phyloP scores from a whole-genome alignment of 345 rosid species.

The Trapa incisa region DNA sequence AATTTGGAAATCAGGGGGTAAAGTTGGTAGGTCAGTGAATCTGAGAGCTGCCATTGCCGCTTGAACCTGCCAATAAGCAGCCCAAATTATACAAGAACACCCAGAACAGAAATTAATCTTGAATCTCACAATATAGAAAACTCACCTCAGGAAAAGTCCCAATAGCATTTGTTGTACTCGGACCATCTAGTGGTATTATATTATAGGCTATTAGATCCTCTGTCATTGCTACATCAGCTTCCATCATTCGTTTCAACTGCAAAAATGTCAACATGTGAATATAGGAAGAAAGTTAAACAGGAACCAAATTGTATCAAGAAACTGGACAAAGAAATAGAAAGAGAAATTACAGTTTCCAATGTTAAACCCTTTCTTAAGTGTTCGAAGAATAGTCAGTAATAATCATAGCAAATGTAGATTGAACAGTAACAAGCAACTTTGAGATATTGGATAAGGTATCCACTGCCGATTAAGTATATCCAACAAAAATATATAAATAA shows the following conservation, averaged over 20 bases:
- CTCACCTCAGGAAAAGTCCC: slow-evolving; percentile 67
- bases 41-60: slow-evolving; percentile 67
- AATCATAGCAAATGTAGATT: not conserved
- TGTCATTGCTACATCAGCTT: slow-evolving; percentile 86
- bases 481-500: not conserved
- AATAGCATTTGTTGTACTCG: slow-evolving; percentile 55
- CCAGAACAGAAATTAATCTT: slow-evolving; percentile 12
- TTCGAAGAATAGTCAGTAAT: not conserved
- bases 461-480: not conserved
- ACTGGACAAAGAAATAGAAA: too few species aligned
- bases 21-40: slow-evolving; percentile 49
- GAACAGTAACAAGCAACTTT: not conserved
- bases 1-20: slow-evolving; percentile 57
- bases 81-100: slow-evolving; percentile 3
- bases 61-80: slow-evolving; percentile 41
- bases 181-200: slow-evolving; percentile 76
- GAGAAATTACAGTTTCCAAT: not conserved
- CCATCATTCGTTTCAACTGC: slow-evolving; percentile 78
- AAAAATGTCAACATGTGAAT: slow-evolving; percentile 8
- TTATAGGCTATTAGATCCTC: slow-evolving; percentile 87
- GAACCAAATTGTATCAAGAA: not conserved
- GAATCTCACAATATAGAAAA: slow-evolving; percentile 7
- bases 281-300: not conserved
- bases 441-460: not conserved
- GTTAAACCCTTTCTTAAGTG: not conserved